A percentile compares a stretch with the other conserved stretches of the same genome.
Evolutionary conservation across 345 rosid species (phyloP).

Genomic region (Citropsis articulata): DNA sequence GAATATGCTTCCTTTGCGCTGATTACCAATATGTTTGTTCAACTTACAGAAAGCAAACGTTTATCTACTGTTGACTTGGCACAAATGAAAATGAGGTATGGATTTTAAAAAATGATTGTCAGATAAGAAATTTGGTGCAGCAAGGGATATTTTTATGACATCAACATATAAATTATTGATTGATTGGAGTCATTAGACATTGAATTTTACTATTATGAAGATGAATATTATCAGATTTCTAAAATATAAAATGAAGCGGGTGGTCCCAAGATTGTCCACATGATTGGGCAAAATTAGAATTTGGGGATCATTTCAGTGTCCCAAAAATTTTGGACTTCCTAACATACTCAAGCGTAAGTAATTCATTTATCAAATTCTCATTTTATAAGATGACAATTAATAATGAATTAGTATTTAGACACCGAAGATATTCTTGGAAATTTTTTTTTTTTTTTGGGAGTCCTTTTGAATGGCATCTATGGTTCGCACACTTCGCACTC

Average conservation of each 20-base stretch:
- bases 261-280: not conserved
- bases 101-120: not conserved
- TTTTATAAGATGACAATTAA: not conserved
- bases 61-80: conserved; percentile 15
- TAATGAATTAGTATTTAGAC: too few species aligned
- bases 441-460: too few species aligned
- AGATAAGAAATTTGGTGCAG: not conserved
- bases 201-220: not conserved
- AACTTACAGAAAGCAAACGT: conserved; percentile 11
- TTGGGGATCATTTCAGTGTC: not conserved
- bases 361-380: not conserved
- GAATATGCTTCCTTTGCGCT: not conserved
- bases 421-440: too few species aligned
- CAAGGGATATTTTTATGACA: not conserved
- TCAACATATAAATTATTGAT: not conserved
- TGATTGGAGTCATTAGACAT: not conserved
- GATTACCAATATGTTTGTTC: not conserved
- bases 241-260: not conserved
- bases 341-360: not conserved
- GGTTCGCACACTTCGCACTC: too few species aligned
- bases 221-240: not conserved
- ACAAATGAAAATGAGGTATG: not conserved
- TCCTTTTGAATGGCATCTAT: too few species aligned
- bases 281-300: not conserved
- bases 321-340: not conserved